phyloP scores from a whole-genome alignment of 352 stramenopile species.

The Vaucheria bursata region DNA sequence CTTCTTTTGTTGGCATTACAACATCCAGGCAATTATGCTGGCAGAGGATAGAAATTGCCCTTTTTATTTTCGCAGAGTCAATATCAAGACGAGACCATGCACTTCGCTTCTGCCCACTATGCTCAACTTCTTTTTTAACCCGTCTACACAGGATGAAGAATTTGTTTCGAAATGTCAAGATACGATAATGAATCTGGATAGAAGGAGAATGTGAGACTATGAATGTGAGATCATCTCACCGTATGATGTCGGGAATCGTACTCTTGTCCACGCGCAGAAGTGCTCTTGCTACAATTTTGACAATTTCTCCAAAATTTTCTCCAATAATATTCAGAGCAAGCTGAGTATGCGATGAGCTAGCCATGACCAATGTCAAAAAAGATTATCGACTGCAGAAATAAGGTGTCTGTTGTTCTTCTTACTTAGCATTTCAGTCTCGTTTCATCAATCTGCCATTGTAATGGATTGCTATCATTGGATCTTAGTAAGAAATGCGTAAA shows the following conservation, averaged over 20 bases:
- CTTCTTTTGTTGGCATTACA: slow-evolving; percentile 10
- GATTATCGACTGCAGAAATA: too few species aligned
- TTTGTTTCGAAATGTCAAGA: neutral
- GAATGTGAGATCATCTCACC: neutral
- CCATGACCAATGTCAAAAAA: too few species aligned
- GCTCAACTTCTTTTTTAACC: neutral
- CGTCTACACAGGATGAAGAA: neutral
- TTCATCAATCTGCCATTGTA: too few species aligned
- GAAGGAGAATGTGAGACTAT: neutral
- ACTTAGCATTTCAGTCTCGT: too few species aligned
- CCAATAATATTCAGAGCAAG: slow-evolving; percentile 23
- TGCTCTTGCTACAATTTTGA: neutral
- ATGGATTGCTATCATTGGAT: too few species aligned
- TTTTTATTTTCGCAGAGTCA: neutral
- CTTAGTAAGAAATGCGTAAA: too few species aligned
- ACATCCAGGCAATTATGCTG: slow-evolving; percentile 19
- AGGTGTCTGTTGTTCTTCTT: too few species aligned
- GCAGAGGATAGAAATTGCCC: slow-evolving; percentile 3
- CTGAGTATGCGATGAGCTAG: too few species aligned
- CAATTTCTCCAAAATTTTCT: slow-evolving; percentile 22
- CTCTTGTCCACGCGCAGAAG: slow-evolving; percentile 10
- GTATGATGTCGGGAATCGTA: slow-evolving; percentile 12
- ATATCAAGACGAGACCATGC: neutral
- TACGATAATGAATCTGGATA: neutral
- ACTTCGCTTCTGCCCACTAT: neutral